Evolutionary conservation across 108 stramenopile genomes (phyloP).

Genomic region (Nitzschia sp.): DNA sequence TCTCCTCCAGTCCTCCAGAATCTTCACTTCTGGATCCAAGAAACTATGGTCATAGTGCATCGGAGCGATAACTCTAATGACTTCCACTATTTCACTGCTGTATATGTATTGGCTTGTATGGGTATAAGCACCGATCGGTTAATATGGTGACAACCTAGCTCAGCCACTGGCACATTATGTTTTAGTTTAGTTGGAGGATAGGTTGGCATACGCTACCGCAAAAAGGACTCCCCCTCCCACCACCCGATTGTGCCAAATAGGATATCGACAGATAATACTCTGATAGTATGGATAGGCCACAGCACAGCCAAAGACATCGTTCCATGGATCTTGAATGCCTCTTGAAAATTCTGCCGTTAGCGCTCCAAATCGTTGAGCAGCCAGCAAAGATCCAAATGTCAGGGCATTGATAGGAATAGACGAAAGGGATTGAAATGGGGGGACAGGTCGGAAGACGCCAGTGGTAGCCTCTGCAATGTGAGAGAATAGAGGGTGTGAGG

Average conservation of each 20-base stretch:
- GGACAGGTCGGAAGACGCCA: conserved; percentile 39
- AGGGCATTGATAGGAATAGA: conserved; percentile 42
- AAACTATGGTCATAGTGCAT: background rate
- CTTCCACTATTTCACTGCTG: too few relatives aligned
- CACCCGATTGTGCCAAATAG: conserved; percentile 42
- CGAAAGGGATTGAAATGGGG: conserved; percentile 31
- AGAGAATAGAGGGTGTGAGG: background rate
- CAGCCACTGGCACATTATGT: too few relatives aligned
- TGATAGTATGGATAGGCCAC: conserved; percentile 49
- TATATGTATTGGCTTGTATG: too few relatives aligned
- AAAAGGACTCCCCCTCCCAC: conserved; percentile 35
- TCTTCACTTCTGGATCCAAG: background rate
- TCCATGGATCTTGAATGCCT: conserved; percentile 35
- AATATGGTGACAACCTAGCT: too few relatives aligned
- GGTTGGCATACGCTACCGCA: conserved; percentile 39
- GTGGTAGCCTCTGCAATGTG: conserved; percentile 22
- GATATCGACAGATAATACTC: conserved; percentile 24
- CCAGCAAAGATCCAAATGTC: conserved; percentile 43
- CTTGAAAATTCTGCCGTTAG: conserved; percentile 40
- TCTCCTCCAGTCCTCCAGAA: conserved; percentile 3
- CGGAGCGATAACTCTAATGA: background rate
- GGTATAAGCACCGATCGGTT: too few relatives aligned
- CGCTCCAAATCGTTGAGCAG: conserved; percentile 36
- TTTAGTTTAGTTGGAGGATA: background rate
- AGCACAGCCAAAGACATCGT: conserved; percentile 44